These are phyloP conservation scores for Colletotrichum sidae DNA, from an alignment of 2,329 filamentous ascomycete species.

Conservation along the genomic window DNA sequence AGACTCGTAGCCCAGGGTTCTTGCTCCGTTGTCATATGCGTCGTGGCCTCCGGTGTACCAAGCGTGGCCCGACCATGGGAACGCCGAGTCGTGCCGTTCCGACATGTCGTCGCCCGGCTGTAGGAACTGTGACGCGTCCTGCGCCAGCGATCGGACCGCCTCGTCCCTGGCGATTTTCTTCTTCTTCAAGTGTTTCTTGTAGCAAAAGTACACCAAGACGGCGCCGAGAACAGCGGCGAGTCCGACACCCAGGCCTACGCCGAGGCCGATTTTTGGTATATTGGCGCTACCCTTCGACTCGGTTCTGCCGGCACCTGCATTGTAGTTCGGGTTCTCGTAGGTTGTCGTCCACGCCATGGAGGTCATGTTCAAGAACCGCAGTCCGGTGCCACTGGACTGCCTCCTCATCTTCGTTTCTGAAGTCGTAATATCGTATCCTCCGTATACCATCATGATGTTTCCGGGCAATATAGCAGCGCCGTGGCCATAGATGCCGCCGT, in stretches of 20 bases:
- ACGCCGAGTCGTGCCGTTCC: slow-evolving; percentile 50
- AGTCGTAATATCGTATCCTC: slow-evolving; percentile 66
- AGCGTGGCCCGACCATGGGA: slow-evolving; percentile 45
- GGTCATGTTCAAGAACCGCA: slow-evolving; percentile 68
- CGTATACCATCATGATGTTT: slow-evolving; percentile 76
- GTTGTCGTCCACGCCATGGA: slow-evolving; percentile 63
- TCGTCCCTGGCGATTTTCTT: slow-evolving; percentile 53
- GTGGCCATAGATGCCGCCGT: slow-evolving; percentile 69
- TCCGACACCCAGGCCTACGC: slow-evolving; percentile 74
- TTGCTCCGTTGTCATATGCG: slow-evolving; percentile 53
- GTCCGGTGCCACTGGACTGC: slow-evolving; percentile 43
- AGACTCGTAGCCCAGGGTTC: slow-evolving; percentile 63
- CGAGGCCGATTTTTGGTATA: slow-evolving; percentile 67
- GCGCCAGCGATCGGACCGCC: slow-evolving; percentile 60
- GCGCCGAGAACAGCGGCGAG: slow-evolving; percentile 62
- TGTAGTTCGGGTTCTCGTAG: slow-evolving; percentile 60
- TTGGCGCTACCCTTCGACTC: slow-evolving; percentile 11
- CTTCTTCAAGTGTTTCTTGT: slow-evolving; percentile 53
- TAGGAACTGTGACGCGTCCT: slow-evolving; percentile 61
- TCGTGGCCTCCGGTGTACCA: slow-evolving; percentile 62
- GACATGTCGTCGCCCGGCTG: slow-evolving; percentile 58
- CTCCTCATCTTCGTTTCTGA: slow-evolving; percentile 49
- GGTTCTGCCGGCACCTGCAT: slow-evolving; percentile 2
- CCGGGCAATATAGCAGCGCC: slow-evolving; percentile 73
- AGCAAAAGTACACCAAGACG: slow-evolving; percentile 60